A percentile compares a stretch with the other conserved stretches of the same genome.
These are phyloP conservation scores for Martiniozyma asiatica DNA, from an alignment of 1,139 yeast genomes.

Conservation along the genomic window DNA sequence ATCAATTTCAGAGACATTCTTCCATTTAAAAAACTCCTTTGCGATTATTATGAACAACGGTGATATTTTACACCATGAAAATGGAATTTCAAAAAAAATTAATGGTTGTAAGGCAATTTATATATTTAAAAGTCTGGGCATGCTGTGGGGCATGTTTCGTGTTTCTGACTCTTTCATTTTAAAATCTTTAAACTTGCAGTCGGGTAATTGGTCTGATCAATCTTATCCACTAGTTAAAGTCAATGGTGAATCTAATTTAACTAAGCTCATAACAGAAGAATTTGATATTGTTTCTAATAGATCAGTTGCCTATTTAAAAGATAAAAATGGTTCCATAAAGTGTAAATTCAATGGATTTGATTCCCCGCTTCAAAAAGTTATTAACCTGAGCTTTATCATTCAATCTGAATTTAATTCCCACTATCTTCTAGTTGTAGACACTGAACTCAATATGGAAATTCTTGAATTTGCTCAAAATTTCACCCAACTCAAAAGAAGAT, in stretches of 20 bases:
- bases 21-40: conserved; percentile 7
- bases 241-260: neutral
- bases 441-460: conserved; percentile 4
- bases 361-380: conserved; percentile 2
- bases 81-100: conserved; percentile 13
- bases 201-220: neutral
- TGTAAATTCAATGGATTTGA: conserved; percentile 2
- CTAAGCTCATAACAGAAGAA: conserved; percentile 1
- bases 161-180: neutral
- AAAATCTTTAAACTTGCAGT: neutral
- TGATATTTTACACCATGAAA: conserved; percentile 11
- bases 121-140: neutral
- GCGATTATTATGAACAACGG: conserved; percentile 14
- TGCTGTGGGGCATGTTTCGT: conserved; percentile 9
- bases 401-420: neutral
- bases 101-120: neutral
- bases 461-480: conserved; percentile 6
- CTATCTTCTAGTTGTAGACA: conserved; percentile 8
- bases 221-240: no score
- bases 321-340: neutral
- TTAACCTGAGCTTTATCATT: conserved; percentile 3
- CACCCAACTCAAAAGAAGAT: conserved; percentile 3
- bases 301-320: neutral
- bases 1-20: conserved; percentile 11
- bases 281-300: conserved; percentile 1